These are phyloP conservation scores for Aspergillus heteromorphus DNA, from an alignment of 495 filamentous ascomycete species.

Conservation along the genomic window DNA sequence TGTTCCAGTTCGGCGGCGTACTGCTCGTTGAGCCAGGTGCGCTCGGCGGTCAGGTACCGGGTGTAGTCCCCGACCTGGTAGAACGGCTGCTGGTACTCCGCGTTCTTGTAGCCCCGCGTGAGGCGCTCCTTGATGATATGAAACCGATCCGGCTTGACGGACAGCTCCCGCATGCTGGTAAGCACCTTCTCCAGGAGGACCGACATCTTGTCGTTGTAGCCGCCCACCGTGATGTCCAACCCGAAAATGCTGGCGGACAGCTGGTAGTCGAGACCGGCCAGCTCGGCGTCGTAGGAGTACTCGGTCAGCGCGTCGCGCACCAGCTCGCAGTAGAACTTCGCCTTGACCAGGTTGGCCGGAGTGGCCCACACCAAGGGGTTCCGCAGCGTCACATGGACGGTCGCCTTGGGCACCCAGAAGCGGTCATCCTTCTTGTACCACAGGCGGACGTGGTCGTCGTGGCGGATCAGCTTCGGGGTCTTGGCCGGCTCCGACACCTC, in stretches of 20 bases:
- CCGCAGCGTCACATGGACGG: conserved; percentile 70
- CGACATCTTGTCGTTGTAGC: conserved; percentile 94
- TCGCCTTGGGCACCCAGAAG: conserved; percentile 97
- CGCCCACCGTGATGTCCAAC: conserved; percentile 71
- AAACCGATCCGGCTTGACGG: conserved; percentile 79
- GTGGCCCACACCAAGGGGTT: conserved; percentile 74
- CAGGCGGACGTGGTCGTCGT: conserved; percentile 74
- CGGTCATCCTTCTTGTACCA: conserved; percentile 99
- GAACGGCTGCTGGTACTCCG: conserved; percentile 82
- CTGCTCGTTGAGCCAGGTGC: conserved; percentile 76
- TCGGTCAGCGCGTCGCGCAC: conserved; percentile 87
- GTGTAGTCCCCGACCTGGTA: conserved; percentile 84
- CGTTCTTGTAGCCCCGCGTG: conserved; percentile 70
- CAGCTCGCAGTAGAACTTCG: conserved; percentile 77
- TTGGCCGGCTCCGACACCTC: conserved; percentile 68
- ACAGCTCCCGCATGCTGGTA: conserved; percentile 76
- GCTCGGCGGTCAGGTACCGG: conserved; percentile 70
- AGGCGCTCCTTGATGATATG: conserved; percentile 86
- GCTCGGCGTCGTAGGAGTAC: conserved; percentile 94
- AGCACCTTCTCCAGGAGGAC: conserved; percentile 90
- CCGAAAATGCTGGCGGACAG: conserved; percentile 66
- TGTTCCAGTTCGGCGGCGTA: conserved; percentile 68
- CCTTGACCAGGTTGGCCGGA: conserved; percentile 70
- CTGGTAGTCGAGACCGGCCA: conserved; percentile 83
- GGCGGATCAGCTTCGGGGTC: conserved; percentile 78